These are phyloP conservation scores for Podila epigama DNA, from an alignment of 192 early-diverging fungal species.

Conservation along the genomic window DNA sequence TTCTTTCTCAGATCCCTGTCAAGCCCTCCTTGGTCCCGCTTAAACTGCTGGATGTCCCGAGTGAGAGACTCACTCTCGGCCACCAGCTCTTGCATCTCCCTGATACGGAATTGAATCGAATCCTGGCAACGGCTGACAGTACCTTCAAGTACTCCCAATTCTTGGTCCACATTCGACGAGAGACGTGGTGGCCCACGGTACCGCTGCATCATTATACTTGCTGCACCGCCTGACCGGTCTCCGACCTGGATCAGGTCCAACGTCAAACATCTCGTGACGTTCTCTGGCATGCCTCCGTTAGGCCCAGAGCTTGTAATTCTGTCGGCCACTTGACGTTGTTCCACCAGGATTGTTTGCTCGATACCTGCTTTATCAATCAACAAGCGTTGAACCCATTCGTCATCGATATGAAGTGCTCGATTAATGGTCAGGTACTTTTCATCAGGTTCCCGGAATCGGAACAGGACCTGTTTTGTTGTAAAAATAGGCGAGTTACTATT, in stretches of 20 bases:
- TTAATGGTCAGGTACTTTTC: slow-evolving; percentile 67
- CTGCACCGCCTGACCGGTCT: slow-evolving; percentile 45
- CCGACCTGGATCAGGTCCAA: slow-evolving; percentile 70
- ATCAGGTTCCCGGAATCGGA: slow-evolving; percentile 78
- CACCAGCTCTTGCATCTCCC: slow-evolving; percentile 5
- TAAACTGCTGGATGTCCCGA: not conserved
- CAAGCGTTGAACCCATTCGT: slow-evolving; percentile 78
- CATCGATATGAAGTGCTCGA: slow-evolving; percentile 61
- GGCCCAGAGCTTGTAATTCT: slow-evolving; percentile 30
- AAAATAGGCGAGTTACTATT: slow-evolving; percentile 59
- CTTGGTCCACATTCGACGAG: slow-evolving; percentile 28
- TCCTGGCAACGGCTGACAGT: slow-evolving; percentile 30
- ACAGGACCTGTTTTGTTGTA: slow-evolving; percentile 67
- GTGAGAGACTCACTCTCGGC: not conserved
- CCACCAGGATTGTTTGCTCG: slow-evolving; percentile 74
- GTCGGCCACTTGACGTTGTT: slow-evolving; percentile 63
- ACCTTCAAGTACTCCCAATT: slow-evolving; percentile 49
- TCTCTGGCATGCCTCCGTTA: slow-evolving; percentile 61
- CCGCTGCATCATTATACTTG: slow-evolving; percentile 35
- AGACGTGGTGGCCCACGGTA: slow-evolving; percentile 52
- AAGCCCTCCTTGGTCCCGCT: not conserved
- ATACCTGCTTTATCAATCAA: slow-evolving; percentile 73
- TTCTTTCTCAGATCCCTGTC: slow-evolving; percentile 23
- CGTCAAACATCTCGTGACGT: slow-evolving; percentile 69
- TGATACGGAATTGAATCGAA: slow-evolving; percentile 43